Conservation (phyloP, 768 basidiomycete species). For the Kwoniella dejecticola region DNA sequence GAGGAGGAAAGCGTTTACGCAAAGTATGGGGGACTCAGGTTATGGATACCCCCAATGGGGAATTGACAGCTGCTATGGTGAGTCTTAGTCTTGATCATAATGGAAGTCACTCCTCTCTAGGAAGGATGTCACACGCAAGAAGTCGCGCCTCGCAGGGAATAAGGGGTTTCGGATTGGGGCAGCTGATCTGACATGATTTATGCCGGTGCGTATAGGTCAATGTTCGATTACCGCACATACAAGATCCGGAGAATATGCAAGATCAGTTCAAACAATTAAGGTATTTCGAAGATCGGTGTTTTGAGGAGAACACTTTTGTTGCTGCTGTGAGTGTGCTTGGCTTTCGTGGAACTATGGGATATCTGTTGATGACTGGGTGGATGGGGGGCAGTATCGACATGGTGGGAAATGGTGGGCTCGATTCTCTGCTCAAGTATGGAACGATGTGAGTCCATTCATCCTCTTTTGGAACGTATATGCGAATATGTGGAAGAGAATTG, state of each 20-base stretch:
- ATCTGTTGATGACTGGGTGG: not conserved
- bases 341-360: not conserved
- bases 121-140: too few species aligned
- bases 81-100: slow-evolving; percentile 19
- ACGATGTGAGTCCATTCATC: slow-evolving; percentile 41
- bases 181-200: not conserved
- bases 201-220: slow-evolving; percentile 34
- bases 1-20: slow-evolving; percentile 66
- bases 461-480: not conserved
- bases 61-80: slow-evolving; percentile 74
- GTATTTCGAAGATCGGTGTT: slow-evolving; percentile 40
- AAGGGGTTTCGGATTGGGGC: not conserved
- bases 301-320: slow-evolving; percentile 39
- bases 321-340: slow-evolving; percentile 30
- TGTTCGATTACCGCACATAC: slow-evolving; percentile 38
- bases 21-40: slow-evolving; percentile 65
- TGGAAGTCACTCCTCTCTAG: too few species aligned
- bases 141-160: too few species aligned
- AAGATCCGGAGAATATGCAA: slow-evolving; percentile 18
- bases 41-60: slow-evolving; percentile 63
- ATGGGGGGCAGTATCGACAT: slow-evolving; percentile 32
- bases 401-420: slow-evolving; percentile 45
- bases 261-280: slow-evolving; percentile 28
- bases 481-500: not conserved
- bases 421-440: slow-evolving; percentile 51